Conservation (phyloP, 345 rosid species). For the Populus davidiana region DNA sequence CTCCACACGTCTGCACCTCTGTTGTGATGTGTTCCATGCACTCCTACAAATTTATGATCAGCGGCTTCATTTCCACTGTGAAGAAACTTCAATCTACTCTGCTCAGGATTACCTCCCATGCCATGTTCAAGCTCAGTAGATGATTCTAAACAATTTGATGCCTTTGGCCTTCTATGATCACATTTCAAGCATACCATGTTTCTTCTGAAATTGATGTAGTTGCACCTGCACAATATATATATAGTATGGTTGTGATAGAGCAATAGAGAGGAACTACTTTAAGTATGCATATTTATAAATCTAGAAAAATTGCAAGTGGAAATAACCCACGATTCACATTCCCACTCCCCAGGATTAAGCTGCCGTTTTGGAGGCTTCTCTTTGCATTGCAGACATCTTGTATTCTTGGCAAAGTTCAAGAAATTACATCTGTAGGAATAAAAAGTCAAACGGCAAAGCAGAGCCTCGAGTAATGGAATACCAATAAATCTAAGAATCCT, state of each 20-base stretch:
- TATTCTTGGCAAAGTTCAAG: constrained; percentile 79
- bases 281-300: not conserved
- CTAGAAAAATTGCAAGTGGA: not conserved
- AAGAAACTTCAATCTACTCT: not conserved
- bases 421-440: constrained; percentile 65
- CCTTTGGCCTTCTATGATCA: constrained; percentile 68
- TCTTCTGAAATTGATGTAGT: constrained; percentile 75
- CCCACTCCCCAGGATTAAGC: constrained; percentile 95
- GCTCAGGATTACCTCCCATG: constrained; percentile 2
- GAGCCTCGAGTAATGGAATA: constrained; percentile 3
- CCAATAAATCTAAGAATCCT: constrained; percentile 14
- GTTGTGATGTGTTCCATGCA: constrained; percentile 12
- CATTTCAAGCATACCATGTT: constrained; percentile 82
- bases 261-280: not conserved
- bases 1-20: constrained; percentile 41
- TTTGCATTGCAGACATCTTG: constrained; percentile 69
- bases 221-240: constrained; percentile 47
- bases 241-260: not conserved
- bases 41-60: not conserved
- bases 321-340: constrained; percentile 81
- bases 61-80: not conserved
- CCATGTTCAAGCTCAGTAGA: constrained; percentile 14
- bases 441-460: constrained; percentile 10
- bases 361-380: constrained; percentile 72
- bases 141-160: constrained; percentile 26